Evolutionary conservation across 305 asterid species (phyloP).

Genomic region (Petunia hybrid): DNA sequence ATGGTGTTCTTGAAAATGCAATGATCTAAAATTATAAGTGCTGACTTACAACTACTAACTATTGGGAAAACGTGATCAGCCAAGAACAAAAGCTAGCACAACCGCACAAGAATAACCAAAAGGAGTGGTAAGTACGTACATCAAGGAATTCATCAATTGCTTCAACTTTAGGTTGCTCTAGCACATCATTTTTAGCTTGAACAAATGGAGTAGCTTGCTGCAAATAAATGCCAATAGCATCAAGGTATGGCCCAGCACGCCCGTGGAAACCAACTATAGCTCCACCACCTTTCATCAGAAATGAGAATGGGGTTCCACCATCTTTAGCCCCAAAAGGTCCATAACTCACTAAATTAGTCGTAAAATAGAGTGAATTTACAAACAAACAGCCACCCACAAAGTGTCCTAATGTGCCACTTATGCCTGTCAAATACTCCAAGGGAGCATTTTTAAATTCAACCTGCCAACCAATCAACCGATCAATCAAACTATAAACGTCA

Average conservation of each 20-base stretch:
- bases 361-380: constrained; percentile 19
- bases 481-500: too few relatives aligned
- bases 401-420: neutral
- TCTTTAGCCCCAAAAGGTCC: constrained; percentile 29
- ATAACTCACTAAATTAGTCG: constrained; percentile 13
- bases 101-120: too few relatives aligned
- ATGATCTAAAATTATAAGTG: too few relatives aligned
- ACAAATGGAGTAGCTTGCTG: neutral
- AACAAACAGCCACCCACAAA: neutral
- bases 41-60: too few relatives aligned
- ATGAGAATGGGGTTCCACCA: neutral
- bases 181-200: too few relatives aligned
- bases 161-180: too few relatives aligned
- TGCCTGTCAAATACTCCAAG: neutral
- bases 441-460: neutral
- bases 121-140: too few relatives aligned
- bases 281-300: constrained; percentile 27
- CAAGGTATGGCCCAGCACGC: neutral
- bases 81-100: too few relatives aligned
- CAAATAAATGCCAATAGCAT: constrained; percentile 33
- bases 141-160: neutral
- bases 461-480: neutral
- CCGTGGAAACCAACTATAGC: constrained; percentile 34
- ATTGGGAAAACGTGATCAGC: too few relatives aligned
- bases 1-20: too few relatives aligned